Base-by-base conservation (phyloP, 106 monocot genomes). In the Dendrobium chrysotoxum region DNA sequence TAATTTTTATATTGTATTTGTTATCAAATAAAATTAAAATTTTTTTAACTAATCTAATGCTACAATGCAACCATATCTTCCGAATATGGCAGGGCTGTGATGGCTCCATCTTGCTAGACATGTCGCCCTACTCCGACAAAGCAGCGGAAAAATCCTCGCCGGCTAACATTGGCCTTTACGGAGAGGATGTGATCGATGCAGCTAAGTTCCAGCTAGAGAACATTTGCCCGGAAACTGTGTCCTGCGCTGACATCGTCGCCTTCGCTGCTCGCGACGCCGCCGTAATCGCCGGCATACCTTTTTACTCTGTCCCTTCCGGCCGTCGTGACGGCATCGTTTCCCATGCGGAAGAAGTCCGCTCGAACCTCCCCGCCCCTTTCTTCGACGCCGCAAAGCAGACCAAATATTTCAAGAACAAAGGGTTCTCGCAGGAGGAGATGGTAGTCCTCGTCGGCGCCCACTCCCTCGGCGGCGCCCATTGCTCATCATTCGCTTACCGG, bases 231-330 rank as follows among this genome's bases (percentile, higher is more conserved):
- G 46, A 47, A 16, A 75, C 76, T 18, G 86, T 89, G 57, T 89
- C 89, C 20, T 90, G 87, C 75, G 85, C 90, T 16, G 90, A 90
- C 81, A 85, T 90, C 78, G 77, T 90, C 46, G 83, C 90, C 40
- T 87, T 90, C 54, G 90, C 87, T 5, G 83, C 90, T 35, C 87
- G 90, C 39, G 90, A 90, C 73, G 77, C 77, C 2, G 30, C 66
- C 42, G 21, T 38, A 58, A 23, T 82, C 28, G 26, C 83, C 47
- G 86, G 86, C 68, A 41, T 80, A 44, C n/a, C 68, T 40, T 5
- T 16, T 64, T 93, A 87, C 85, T 23, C 65, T 0, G 79, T 91
- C 25, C 85, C 77, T 25, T 41, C 84, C 0, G 93, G 93, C 26
- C 86, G 88, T 12, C 80, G 82, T 20, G 90, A 91, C 83, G 86